Evolutionary conservation across 768 basidiomycete genomes (phyloP).

Genomic region (Tylopilus subfusipes): DNA sequence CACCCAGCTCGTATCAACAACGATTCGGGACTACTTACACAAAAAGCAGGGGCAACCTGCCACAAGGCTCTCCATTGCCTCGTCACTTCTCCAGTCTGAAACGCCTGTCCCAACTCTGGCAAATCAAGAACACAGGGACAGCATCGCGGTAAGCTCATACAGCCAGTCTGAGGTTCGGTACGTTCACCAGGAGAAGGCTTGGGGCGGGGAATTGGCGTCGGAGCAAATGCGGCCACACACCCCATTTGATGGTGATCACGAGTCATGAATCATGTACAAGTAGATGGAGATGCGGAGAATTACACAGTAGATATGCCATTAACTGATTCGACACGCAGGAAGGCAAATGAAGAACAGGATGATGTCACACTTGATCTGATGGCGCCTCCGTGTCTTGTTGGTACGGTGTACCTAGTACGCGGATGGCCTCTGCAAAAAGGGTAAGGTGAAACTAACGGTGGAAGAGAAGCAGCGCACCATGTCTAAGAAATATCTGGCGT

Average conservation of each 20-base stretch:
- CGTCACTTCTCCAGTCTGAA: constrained; percentile 28
- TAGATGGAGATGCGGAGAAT: constrained; percentile 3
- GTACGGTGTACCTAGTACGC: constrained; percentile 41
- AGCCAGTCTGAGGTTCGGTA: constrained; percentile 25
- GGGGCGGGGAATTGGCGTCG: constrained; percentile 36
- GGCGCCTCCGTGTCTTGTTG: constrained; percentile 20
- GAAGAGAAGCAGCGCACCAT: constrained; percentile 47
- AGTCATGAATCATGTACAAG: constrained; percentile 27
- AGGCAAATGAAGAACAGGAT: neutral
- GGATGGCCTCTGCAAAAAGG: constrained; percentile 47
- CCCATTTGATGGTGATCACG: constrained; percentile 40
- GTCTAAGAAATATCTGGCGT: constrained; percentile 78
- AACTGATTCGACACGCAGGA: neutral
- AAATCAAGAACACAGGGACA: constrained; percentile 30
- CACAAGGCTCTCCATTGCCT: constrained; percentile 21
- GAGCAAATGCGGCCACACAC: constrained; percentile 35
- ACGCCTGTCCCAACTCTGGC: constrained; percentile 29
- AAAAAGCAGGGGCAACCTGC: constrained; percentile 42
- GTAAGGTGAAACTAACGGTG: constrained; percentile 2
- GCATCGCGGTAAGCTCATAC: constrained; percentile 27
- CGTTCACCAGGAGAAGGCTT: constrained; percentile 31
- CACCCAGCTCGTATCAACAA: constrained; percentile 56
- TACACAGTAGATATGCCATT: neutral
- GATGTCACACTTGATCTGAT: constrained; percentile 19
- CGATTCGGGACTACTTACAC: constrained; percentile 66